These are phyloP conservation scores for Scenedesmus sp. DNA, from an alignment of 163 green algal species.

Conservation along the genomic window DNA sequence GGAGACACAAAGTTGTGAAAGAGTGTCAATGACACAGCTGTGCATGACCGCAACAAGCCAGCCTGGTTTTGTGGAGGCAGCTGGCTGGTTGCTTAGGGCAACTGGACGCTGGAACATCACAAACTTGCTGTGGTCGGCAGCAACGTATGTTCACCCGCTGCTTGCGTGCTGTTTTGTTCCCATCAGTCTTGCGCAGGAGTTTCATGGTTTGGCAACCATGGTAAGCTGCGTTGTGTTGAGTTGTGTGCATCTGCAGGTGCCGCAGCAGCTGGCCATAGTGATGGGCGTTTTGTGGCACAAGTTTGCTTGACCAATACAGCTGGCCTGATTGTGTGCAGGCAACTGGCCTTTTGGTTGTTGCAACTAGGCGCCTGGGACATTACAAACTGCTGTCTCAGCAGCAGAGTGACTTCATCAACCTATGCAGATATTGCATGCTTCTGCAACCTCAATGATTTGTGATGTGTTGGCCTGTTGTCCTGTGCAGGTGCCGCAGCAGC, in stretches of 20 bases:
- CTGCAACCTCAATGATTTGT: not conserved
- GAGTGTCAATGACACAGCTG: too few relatives aligned
- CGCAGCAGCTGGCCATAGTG: conserved; percentile 52
- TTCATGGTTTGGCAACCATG: too few relatives aligned
- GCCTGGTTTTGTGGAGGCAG: too few relatives aligned
- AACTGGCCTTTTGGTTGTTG: too few relatives aligned
- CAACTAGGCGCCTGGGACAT: too few relatives aligned
- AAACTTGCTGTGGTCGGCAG: not conserved
- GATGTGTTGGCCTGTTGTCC: not conserved
- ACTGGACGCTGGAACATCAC: too few relatives aligned
- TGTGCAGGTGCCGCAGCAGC: conserved; percentile 36
- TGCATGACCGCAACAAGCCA: too few relatives aligned
- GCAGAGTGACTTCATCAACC: not conserved
- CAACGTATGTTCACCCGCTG: not conserved
- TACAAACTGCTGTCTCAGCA: not conserved
- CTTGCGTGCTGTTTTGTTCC: too few relatives aligned
- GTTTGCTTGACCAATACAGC: too few relatives aligned
- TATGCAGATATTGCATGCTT: not conserved
- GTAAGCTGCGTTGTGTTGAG: not conserved
- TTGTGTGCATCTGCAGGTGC: conserved; percentile 30
- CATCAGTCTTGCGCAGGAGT: not conserved
- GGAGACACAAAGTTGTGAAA: too few relatives aligned
- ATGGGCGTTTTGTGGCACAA: conserved; percentile 39
- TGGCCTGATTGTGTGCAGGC: too few relatives aligned
- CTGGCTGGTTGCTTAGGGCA: too few relatives aligned